A percentile compares a stretch with the other conserved stretches of the same genome.
Evolutionary conservation across 805 yeast species (phyloP).

Genomic region (Suhomyces kilbournensis): DNA sequence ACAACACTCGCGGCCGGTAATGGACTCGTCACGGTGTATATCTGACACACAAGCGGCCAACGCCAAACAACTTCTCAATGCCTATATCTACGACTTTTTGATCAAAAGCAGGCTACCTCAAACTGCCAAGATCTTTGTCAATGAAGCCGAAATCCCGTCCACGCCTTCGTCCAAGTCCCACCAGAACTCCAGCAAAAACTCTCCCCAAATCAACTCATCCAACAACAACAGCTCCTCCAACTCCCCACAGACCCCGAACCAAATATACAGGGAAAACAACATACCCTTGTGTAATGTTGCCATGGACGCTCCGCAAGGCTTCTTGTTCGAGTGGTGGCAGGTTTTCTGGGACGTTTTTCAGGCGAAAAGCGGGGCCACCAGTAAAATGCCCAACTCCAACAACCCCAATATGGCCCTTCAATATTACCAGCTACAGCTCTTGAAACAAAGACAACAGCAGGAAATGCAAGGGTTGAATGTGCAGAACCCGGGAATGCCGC

Average conservation of each 20-base stretch:
- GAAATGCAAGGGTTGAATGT: constrained; percentile 42
- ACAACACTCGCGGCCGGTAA: constrained; percentile 13
- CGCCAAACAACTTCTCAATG: constrained; percentile 64
- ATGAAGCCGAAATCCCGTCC: constrained; percentile 69
- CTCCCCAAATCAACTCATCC: constrained; percentile 15
- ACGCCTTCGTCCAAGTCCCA: constrained; percentile 8
- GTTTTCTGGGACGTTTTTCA: constrained; percentile 92
- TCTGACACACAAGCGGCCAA: constrained; percentile 47
- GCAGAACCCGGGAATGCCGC: constrained; percentile 14
- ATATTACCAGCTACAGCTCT: constrained; percentile 61
- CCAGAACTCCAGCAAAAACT: constrained; percentile 13
- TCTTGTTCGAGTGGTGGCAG: constrained; percentile 93
- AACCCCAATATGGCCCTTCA: constrained; percentile 58
- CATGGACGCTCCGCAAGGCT: constrained; percentile 85
- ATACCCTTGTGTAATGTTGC: constrained; percentile 51
- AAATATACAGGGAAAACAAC: constrained; percentile 37
- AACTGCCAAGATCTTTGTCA: constrained; percentile 70
- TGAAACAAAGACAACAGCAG: constrained; percentile 60
- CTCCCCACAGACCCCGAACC: constrained; percentile 27
- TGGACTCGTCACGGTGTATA: constrained; percentile 25
- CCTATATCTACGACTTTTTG: constrained; percentile 83
- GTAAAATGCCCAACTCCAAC: constrained; percentile 20
- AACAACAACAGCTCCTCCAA: constrained; percentile 1
- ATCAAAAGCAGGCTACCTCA: constrained; percentile 67
- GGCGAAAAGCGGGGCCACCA: constrained; percentile 51